Evolutionary conservation across 495 filamentous ascomycete genomes (phyloP).

Genomic region (Aspergillus sclerotioniger): DNA sequence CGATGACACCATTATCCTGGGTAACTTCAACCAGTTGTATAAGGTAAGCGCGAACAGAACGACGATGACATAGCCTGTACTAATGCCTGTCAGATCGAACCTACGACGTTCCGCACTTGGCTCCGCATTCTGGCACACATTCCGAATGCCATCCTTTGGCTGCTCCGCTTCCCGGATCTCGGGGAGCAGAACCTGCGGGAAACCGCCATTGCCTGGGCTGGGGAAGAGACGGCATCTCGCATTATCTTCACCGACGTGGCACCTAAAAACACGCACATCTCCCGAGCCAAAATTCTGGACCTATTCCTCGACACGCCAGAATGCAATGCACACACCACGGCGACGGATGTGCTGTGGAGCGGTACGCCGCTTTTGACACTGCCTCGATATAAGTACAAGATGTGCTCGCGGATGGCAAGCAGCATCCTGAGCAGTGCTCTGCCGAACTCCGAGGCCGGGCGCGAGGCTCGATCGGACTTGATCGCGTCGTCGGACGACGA

Average conservation of each 20-base stretch:
- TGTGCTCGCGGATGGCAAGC: conserved; percentile 97
- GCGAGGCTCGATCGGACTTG: conserved; percentile 67
- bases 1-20: conserved; percentile 87
- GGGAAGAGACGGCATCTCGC: conserved; percentile 80
- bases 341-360: conserved; percentile 94
- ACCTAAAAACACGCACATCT: conserved; percentile 91
- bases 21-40: conserved; percentile 99
- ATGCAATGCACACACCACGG: conserved; percentile 97
- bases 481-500: conserved; percentile 72
- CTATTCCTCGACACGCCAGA: conserved; percentile 97
- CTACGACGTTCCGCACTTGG: conserved; percentile 95
- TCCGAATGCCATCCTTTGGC: conserved; percentile 90
- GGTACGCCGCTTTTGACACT: conserved; percentile 90
- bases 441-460: conserved; percentile 65
- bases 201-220: conserved; percentile 81
- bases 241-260: conserved; percentile 97
- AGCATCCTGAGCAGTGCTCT: conserved; percentile 89
- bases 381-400: conserved; percentile 96
- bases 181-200: conserved; percentile 82
- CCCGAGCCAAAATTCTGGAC: conserved; percentile 86
- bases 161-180: conserved; percentile 92
- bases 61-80: background rate
- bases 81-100: conserved; percentile 72
- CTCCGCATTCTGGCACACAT: conserved; percentile 84
- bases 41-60: conserved; percentile 65